Evolutionary conservation across 331 rosid genomes (phyloP).

Genomic region (Quercus tomentella): DNA sequence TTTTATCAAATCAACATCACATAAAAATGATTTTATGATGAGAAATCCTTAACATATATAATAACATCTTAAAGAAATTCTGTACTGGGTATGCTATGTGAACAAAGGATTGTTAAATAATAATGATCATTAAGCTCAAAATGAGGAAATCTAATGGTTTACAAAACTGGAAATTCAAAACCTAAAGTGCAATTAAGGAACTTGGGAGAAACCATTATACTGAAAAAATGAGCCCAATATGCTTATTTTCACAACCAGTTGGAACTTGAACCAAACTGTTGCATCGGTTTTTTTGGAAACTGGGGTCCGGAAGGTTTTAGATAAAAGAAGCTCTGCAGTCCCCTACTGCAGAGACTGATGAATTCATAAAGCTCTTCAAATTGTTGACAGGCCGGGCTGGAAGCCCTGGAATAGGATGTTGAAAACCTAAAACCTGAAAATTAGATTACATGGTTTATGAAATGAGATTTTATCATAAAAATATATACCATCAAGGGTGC

Average conservation of each 20-base stretch:
- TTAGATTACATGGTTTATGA: neutral
- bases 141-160: too few species aligned
- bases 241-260: neutral
- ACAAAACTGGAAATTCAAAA: too few species aligned
- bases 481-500: neutral
- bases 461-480: neutral
- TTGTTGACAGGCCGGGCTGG: neutral
- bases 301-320: neutral
- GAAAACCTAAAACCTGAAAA: neutral
- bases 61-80: neutral
- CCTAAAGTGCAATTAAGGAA: too few species aligned
- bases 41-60: neutral
- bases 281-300: neutral
- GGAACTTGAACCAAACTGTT: neutral
- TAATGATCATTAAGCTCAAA: too few species aligned
- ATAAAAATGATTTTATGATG: neutral
- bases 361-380: neutral
- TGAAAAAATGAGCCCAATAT: neutral
- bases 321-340: neutral
- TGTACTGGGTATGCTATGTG: neutral
- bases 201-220: neutral
- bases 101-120: neutral
- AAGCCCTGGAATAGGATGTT: neutral
- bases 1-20: neutral
- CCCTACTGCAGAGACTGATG: neutral